Conservation (phyloP, 345 rosid species). For the Conringia planisiliqua region DNA sequence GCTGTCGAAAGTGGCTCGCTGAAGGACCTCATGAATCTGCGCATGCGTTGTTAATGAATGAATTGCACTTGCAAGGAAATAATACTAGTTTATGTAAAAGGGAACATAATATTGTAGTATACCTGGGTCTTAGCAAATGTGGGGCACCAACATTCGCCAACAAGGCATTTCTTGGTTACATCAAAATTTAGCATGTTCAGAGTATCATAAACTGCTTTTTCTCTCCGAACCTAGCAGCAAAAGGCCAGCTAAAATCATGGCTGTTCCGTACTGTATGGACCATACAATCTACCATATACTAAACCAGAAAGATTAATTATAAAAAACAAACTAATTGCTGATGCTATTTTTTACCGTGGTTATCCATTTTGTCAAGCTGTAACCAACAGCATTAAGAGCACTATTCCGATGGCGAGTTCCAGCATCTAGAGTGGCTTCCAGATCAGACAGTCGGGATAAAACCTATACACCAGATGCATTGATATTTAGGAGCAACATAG, state of each 20-base stretch:
- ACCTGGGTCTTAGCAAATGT: constrained; percentile 86
- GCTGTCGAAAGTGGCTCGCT: constrained; percentile 91
- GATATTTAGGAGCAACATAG: background rate
- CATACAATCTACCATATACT: constrained; percentile 4
- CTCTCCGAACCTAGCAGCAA: constrained; percentile 68
- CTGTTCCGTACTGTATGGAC: background rate
- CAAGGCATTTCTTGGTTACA: constrained; percentile 96
- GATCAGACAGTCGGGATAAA: constrained; percentile 78
- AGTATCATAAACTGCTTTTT: constrained; percentile 87
- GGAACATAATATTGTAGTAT: constrained; percentile 14
- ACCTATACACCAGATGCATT: constrained; percentile 50
- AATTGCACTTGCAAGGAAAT: constrained; percentile 15
- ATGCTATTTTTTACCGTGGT: constrained; percentile 52
- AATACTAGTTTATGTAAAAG: constrained; percentile 2
- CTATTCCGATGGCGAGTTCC: constrained; percentile 78
- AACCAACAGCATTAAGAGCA: constrained; percentile 70
- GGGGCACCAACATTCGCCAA: constrained; percentile 99
- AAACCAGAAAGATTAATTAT: background rate
- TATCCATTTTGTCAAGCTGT: constrained; percentile 70
- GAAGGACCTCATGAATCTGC: constrained; percentile 92
- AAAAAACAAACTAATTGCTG: background rate
- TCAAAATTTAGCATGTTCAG: constrained; percentile 95
- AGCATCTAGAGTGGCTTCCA: constrained; percentile 89
- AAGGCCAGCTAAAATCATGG: constrained; percentile 21
- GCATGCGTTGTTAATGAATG: constrained; percentile 19